These are phyloP conservation scores for Didymella glomerata DNA, from an alignment of 2,329 filamentous ascomycete genomes.

Conservation along the genomic window DNA sequence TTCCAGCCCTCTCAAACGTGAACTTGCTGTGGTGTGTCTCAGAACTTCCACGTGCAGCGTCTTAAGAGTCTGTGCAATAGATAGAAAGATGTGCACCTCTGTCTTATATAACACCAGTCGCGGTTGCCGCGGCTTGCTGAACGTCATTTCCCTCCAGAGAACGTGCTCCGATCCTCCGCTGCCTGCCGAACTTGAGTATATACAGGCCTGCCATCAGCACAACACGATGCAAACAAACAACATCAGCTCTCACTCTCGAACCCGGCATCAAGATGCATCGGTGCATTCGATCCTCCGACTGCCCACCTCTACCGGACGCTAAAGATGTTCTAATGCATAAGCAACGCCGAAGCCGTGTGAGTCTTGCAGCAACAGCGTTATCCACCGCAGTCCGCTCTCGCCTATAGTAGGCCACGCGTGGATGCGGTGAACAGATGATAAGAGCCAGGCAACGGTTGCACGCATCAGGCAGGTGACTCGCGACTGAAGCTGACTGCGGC, in stretches of 20 bases:
- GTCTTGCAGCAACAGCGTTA: background rate
- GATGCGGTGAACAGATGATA: conserved; percentile 5
- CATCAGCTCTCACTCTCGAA: background rate
- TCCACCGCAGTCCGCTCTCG: background rate
- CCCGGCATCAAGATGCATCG: background rate
- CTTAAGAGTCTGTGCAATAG: background rate
- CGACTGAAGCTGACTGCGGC: conserved; percentile 1
- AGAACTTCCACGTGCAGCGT: background rate
- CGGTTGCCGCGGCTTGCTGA: background rate
- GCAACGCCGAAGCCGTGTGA: background rate
- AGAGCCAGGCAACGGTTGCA: background rate
- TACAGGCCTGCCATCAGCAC: conserved; percentile 4
- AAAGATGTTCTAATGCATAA: background rate
- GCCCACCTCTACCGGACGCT: conserved; percentile 4
- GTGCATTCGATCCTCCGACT: background rate
- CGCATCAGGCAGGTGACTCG: conserved; percentile 7
- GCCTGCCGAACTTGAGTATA: conserved; percentile 4
- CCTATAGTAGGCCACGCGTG: background rate
- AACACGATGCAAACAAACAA: background rate
- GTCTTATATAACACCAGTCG: conserved; percentile 1
- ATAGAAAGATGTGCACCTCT: conserved; percentile 1
- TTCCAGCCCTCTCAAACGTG: background rate
- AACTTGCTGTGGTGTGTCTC: conserved; percentile 2
- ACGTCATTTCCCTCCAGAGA: background rate
- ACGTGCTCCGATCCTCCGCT: conserved; percentile 11